These are phyloP conservation scores for Corrigiola litoralis DNA, from an alignment of 179 eudicot genomes.

Conservation along the genomic window DNA sequence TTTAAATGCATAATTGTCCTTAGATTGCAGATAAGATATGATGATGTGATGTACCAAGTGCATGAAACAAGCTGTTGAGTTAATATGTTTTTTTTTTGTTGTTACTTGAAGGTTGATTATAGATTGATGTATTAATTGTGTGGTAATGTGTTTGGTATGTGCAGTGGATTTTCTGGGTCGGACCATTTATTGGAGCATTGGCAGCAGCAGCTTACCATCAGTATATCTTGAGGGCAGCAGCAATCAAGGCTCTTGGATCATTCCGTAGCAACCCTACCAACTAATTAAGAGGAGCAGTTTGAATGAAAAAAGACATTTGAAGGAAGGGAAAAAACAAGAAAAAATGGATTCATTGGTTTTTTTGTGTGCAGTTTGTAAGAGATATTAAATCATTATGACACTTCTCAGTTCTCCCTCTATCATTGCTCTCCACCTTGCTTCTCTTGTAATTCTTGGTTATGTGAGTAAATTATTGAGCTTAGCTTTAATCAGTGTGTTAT, in stretches of 20 bases:
- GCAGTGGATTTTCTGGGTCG: conserved; percentile 96
- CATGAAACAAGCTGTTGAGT: too few relatives aligned
- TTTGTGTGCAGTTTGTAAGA: conserved; percentile 15
- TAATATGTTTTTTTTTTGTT: too few relatives aligned
- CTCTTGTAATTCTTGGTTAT: conserved; percentile 13
- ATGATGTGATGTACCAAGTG: too few relatives aligned
- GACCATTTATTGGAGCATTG: conserved; percentile 75
- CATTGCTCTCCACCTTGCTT: neutral
- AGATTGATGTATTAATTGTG: neutral
- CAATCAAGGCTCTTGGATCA: conserved; percentile 79
- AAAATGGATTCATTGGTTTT: conserved; percentile 1
- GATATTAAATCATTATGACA: too few relatives aligned
- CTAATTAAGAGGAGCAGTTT: conserved; percentile 12
- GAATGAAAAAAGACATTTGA: neutral
- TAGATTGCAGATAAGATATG: too few relatives aligned
- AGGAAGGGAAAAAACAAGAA: neutral
- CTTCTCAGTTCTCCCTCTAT: too few relatives aligned
- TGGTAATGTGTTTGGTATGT: neutral
- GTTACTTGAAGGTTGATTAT: neutral
- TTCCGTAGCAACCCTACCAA: conserved; percentile 81
- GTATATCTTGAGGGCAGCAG: conserved; percentile 77
- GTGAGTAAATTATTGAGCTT: conserved; percentile 24
- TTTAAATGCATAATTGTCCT: too few relatives aligned
- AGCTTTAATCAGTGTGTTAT: conserved; percentile 13
- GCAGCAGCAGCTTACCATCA: conserved; percentile 88